Evolutionary conservation across 495 filamentous ascomycete species (phyloP).

Genomic region (Aspergillus avenaceus): DNA sequence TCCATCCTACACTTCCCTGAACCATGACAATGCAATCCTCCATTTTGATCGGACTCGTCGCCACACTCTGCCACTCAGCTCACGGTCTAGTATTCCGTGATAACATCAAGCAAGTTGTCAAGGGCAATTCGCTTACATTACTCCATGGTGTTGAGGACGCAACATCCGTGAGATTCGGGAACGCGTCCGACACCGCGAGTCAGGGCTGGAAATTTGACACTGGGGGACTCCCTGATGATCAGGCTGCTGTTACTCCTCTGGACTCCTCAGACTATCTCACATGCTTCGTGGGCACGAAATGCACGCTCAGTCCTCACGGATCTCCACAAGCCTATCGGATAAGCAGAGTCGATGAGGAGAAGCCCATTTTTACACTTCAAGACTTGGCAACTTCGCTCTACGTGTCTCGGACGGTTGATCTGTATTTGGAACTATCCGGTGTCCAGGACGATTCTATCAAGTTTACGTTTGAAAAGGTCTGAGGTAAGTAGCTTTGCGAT

Average conservation of each 20-base stretch:
- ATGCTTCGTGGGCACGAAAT: background rate
- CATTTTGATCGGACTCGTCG: background rate
- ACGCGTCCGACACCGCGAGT: background rate
- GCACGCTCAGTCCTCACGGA: background rate
- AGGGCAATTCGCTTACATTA: background rate
- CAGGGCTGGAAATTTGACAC: background rate
- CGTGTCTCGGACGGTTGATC: background rate
- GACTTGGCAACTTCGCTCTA: background rate
- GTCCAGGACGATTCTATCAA: background rate
- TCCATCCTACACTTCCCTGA: too few relatives aligned
- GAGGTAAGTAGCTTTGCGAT: background rate
- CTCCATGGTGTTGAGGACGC: background rate
- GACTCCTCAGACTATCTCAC: background rate
- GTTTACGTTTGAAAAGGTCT: background rate
- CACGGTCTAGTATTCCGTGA: background rate
- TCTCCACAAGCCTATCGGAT: background rate
- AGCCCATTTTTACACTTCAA: background rate
- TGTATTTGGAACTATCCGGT: background rate
- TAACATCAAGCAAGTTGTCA: background rate
- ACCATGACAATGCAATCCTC: background rate
- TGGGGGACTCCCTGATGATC: background rate
- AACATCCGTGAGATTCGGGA: background rate
- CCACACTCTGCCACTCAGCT: background rate
- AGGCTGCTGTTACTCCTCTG: background rate
- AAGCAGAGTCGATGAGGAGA: background rate